Conservation (phyloP, 768 basidiomycete genomes). For the Russula sp. region DNA sequence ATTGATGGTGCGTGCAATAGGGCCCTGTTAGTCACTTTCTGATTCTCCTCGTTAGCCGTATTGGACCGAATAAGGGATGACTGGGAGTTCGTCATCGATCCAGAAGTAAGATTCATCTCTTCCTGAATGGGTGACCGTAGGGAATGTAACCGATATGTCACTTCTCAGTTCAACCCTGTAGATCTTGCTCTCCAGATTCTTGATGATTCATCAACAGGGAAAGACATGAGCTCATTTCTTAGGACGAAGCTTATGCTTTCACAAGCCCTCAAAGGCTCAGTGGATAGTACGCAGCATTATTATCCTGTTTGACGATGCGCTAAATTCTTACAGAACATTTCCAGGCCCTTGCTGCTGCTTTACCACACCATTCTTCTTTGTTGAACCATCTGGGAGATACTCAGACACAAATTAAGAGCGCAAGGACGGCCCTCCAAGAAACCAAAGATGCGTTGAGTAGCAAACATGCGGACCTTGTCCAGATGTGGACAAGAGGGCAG, state of each 20-base stretch:
- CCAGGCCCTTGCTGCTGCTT: slow-evolving; percentile 88
- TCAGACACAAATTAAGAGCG: slow-evolving; percentile 67
- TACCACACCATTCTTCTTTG: slow-evolving; percentile 84
- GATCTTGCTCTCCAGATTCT: slow-evolving; percentile 88
- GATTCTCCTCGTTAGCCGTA: slow-evolving; percentile 46
- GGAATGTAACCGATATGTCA: slow-evolving; percentile 19
- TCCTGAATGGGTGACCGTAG: background rate
- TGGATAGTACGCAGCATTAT: slow-evolving; percentile 57
- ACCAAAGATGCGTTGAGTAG: slow-evolving; percentile 72
- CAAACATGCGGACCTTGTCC: slow-evolving; percentile 84
- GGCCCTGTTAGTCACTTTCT: background rate
- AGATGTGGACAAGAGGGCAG: slow-evolving; percentile 84
- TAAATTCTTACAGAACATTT: slow-evolving; percentile 65
- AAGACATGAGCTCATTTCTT: slow-evolving; percentile 72
- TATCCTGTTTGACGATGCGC: slow-evolving; percentile 17
- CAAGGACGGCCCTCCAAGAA: slow-evolving; percentile 67
- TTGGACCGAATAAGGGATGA: slow-evolving; percentile 82
- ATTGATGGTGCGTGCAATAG: slow-evolving; percentile 59
- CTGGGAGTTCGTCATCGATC: slow-evolving; percentile 83
- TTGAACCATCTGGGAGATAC: slow-evolving; percentile 63
- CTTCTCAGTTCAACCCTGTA: slow-evolving; percentile 80
- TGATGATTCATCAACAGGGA: slow-evolving; percentile 65
- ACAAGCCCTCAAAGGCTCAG: slow-evolving; percentile 76
- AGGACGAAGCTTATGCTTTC: slow-evolving; percentile 73
- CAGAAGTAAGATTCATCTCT: slow-evolving; percentile 50